Percentiles rank a stretch among this genome's conserved stretches.
Conservation (phyloP, 192 early-diverging fungal species). For the Backusella sp. region DNA sequence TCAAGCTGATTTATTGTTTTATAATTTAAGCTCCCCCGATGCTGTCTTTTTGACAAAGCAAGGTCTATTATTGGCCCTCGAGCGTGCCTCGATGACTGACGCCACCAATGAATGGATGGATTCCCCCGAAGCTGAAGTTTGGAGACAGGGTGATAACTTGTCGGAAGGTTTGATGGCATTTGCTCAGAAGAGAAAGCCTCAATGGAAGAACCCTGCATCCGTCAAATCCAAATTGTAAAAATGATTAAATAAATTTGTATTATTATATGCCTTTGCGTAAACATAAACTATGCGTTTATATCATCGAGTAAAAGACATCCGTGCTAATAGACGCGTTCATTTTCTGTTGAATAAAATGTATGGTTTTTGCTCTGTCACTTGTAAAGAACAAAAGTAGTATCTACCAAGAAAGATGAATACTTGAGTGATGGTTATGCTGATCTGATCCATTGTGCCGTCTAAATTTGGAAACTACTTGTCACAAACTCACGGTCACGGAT, state of each 20-base stretch:
- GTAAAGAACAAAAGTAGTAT: too few relatives aligned
- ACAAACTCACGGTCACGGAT: background rate
- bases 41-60: slow-evolving; percentile 40
- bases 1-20: background rate
- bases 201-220: slow-evolving; percentile 32
- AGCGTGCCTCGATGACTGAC: slow-evolving; percentile 31
- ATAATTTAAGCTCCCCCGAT: slow-evolving; percentile 39
- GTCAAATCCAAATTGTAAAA: background rate
- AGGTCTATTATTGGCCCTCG: slow-evolving; percentile 34
- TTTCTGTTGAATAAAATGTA: too few relatives aligned
- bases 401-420: too few relatives aligned
- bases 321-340: too few relatives aligned
- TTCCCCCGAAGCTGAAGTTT: slow-evolving; percentile 21
- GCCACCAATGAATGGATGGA: slow-evolving; percentile 28
- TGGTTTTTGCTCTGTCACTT: too few relatives aligned
- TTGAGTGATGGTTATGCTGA: too few relatives aligned
- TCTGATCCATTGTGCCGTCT: background rate
- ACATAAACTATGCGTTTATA: background rate
- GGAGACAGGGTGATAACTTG: slow-evolving; percentile 28
- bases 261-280: background rate
- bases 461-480: background rate
- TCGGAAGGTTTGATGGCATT: slow-evolving; percentile 40
- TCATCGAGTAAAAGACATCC: too few relatives aligned
- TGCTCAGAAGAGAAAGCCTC: slow-evolving; percentile 38
- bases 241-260: background rate